phyloP scores from a whole-genome alignment of 169 alveolate species.

The Plasmodium vinckei region DNA sequence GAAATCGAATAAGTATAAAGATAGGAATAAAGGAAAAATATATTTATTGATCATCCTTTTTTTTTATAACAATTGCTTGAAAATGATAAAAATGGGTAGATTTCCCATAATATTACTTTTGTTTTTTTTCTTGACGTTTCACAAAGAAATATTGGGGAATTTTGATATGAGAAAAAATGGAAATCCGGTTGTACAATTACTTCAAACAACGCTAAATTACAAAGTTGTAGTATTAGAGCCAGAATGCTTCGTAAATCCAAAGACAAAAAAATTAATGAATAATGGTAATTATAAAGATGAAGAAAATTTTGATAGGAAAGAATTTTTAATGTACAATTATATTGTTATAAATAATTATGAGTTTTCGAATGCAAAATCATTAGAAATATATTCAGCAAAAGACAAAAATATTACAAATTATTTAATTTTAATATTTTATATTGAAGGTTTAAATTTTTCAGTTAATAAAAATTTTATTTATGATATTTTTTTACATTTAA shows the following conservation, averaged over 20 bases:
- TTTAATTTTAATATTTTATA: constrained; percentile 54
- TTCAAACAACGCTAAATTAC: constrained; percentile 24
- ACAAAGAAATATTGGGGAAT: background rate
- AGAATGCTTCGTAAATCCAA: constrained; percentile 17
- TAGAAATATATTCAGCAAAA: constrained; percentile 36
- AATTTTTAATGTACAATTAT: constrained; percentile 49
- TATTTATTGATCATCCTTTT: too few species aligned
- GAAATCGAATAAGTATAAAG: too few species aligned
- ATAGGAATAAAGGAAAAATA: too few species aligned
- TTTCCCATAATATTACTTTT: too few species aligned
- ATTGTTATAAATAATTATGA: constrained; percentile 41
- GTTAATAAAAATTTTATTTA: constrained; percentile 7
- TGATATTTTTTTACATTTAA: constrained; percentile 32
- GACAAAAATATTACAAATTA: constrained; percentile 20
- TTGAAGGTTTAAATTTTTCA: constrained; percentile 39
- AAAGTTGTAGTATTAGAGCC: constrained; percentile 48
- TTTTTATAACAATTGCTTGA: too few species aligned
- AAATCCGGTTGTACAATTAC: constrained; percentile 16
- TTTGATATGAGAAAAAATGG: background rate
- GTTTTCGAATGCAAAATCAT: constrained; percentile 20
- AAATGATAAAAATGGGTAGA: too few species aligned
- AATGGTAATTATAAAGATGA: background rate
- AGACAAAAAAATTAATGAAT: background rate
- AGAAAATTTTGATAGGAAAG: constrained; percentile 40
- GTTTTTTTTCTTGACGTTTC: constrained; percentile 1